Conservation (phyloP, 129 eudicot genomes). For the Artemisia argyi region DNA sequence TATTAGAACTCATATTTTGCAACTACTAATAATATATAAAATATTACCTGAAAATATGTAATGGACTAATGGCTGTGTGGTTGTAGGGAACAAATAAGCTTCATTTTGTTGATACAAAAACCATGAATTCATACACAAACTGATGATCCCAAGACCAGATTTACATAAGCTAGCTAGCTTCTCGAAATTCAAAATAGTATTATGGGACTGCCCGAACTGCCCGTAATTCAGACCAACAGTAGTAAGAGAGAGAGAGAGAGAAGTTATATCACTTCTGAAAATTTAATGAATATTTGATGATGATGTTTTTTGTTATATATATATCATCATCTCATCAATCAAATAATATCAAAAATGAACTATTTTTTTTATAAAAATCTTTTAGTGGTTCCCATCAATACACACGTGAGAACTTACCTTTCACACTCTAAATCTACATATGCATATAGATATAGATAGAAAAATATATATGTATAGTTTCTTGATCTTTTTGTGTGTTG, state of each 20-base stretch:
- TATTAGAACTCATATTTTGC: slow-evolving; percentile 1
- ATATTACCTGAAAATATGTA: slow-evolving; percentile 61
- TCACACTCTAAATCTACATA: slow-evolving; percentile 12
- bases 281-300: slow-evolving; percentile 22
- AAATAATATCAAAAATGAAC: slow-evolving; percentile 41
- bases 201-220: slow-evolving; percentile 35
- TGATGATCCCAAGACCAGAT: slow-evolving; percentile 54
- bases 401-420: slow-evolving; percentile 54
- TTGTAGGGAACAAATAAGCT: slow-evolving; percentile 62
- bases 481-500: too few species aligned
- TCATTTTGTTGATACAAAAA: slow-evolving; percentile 36
- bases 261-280: slow-evolving; percentile 2
- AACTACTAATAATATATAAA: neutral
- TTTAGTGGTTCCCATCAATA: slow-evolving; percentile 43
- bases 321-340: slow-evolving; percentile 25
- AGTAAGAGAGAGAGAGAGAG: slow-evolving; percentile 21
- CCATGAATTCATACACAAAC: slow-evolving; percentile 28
- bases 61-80: slow-evolving; percentile 58
- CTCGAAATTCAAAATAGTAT: slow-evolving; percentile 28
- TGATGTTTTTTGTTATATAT: slow-evolving; percentile 11
- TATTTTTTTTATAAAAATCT: slow-evolving; percentile 22
- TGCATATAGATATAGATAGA: neutral
- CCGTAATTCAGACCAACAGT: slow-evolving; percentile 30
- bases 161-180: neutral
- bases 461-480: slow-evolving; percentile 5